Evolutionary conservation across 108 stramenopile genomes (phyloP), one percentile per base, ranked within the genome.

Genomic region (Cylindrotheca closterium): DNA sequence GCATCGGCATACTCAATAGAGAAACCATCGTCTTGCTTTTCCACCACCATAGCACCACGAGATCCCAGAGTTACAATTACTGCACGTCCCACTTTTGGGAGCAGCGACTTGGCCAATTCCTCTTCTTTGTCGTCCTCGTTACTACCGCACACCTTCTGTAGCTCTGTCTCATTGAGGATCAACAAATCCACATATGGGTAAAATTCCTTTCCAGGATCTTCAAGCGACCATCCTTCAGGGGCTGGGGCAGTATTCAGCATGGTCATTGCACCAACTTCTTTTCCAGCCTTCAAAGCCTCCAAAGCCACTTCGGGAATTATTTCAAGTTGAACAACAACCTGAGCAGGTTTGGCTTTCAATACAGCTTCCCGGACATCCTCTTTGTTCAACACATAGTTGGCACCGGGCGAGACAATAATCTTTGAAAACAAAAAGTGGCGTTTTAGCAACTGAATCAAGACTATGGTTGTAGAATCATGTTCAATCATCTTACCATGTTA

Each of bases 51-150:
- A 47, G 87, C 92, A 30, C 88, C 92, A 15, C 87, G 57, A n/a
- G 81, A 75, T 19, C 92, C 92, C 59, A 90, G 67, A 17, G 92
- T 93, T 3, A 89, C 88, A 67, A 93, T 80, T 8, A 93, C 88
- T 18, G 86, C 85, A 23, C 67, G 62, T 19, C 77, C 47, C 2
- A 93, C 76, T 37, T 68, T 75, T 1, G 74, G 73, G 28, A 93
- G 48, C 53, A 92, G 61, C 26, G 66, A 29, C 56, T 74, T 76
- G 26, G 85, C 81, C 77, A 86, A 71, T n/a, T 77, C 76, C 60
- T 51, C 58, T 50, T 60, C 66, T n/a, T n/a, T n/a, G 73, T 82
- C 57, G 66, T 73, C 23, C 74, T 55, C 47, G 18, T 51, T 59
- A 22, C 74, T 59, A 0, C 67, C 62, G 65, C 68, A 77, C 2